Evolutionary conservation across 2,329 filamentous ascomycete genomes (phyloP).

Genomic region (Emydomyces testavorans): DNA sequence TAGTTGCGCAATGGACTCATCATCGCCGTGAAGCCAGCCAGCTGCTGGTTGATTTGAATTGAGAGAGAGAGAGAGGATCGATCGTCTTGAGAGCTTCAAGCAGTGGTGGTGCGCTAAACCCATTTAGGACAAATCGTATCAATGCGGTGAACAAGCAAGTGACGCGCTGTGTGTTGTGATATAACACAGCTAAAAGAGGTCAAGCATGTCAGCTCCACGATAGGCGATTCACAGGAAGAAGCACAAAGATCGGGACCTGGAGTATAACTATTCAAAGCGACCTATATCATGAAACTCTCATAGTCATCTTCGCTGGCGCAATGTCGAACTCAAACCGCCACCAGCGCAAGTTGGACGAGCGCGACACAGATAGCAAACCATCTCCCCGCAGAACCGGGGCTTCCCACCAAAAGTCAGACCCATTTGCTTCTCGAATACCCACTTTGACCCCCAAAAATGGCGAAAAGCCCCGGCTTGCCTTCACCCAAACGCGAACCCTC

Average conservation of each 20-base stretch:
- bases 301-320: conserved; percentile 12
- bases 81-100: no score
- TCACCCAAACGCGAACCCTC: conserved; percentile 30
- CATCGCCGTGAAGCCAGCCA: no score
- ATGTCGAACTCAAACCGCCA: conserved; percentile 26
- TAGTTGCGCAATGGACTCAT: no score
- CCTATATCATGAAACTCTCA: neutral
- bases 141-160: neutral
- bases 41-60: neutral
- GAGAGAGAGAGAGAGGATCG: no score
- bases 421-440: conserved; percentile 23
- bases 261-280: neutral
- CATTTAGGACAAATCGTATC: conserved; percentile 7
- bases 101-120: conserved; percentile 5
- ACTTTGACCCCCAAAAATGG: conserved; percentile 24
- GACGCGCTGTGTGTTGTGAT: neutral
- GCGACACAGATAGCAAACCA: conserved; percentile 16
- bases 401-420: conserved; percentile 21
- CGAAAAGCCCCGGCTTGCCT: conserved; percentile 21
- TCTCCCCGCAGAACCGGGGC: conserved; percentile 19
- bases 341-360: conserved; percentile 17
- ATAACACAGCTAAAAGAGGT: neutral
- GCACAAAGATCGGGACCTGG: neutral
- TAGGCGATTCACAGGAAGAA: neutral
- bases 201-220: neutral